A percentile compares a stretch with the other conserved stretches of the same genome.
These are phyloP conservation scores for Pseudopyricularia javanii DNA, from an alignment of 2,329 filamentous ascomycete species.

Conservation along the genomic window DNA sequence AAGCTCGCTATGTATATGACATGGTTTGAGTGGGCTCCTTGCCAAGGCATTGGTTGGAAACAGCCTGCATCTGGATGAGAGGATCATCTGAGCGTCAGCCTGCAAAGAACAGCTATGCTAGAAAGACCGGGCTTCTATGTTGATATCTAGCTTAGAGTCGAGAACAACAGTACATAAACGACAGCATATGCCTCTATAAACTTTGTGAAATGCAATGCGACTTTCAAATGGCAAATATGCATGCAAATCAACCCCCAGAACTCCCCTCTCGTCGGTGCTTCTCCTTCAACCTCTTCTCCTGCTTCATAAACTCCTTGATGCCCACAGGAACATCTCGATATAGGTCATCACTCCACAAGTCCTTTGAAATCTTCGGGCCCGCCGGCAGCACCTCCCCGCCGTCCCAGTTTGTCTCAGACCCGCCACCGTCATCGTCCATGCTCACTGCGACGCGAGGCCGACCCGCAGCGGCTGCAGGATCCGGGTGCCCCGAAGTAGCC, in stretches of 20 bases:
- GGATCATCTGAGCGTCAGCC: background rate
- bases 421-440: conserved; percentile 73
- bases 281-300: conserved; percentile 79
- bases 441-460: conserved; percentile 29
- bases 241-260: conserved; percentile 21
- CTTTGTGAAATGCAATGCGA: background rate
- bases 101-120: background rate
- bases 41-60: too few relatives aligned
- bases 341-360: conserved; percentile 52
- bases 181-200: background rate
- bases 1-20: too few relatives aligned
- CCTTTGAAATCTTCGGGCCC: conserved; percentile 28
- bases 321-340: conserved; percentile 79
- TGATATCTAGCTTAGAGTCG: background rate
- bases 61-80: background rate
- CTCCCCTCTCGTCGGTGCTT: conserved; percentile 51
- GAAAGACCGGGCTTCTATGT: background rate
- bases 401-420: conserved; percentile 57
- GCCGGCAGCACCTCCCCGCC: conserved; percentile 17
- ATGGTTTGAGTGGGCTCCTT: too few relatives aligned
- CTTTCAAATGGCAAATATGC: background rate
- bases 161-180: background rate
- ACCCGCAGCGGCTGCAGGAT: background rate
- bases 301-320: conserved; percentile 94
- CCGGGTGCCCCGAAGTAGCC: background rate